phyloP scores from a whole-genome alignment of 768 basidiomycete species.

The Polyporus arcularius region DNA sequence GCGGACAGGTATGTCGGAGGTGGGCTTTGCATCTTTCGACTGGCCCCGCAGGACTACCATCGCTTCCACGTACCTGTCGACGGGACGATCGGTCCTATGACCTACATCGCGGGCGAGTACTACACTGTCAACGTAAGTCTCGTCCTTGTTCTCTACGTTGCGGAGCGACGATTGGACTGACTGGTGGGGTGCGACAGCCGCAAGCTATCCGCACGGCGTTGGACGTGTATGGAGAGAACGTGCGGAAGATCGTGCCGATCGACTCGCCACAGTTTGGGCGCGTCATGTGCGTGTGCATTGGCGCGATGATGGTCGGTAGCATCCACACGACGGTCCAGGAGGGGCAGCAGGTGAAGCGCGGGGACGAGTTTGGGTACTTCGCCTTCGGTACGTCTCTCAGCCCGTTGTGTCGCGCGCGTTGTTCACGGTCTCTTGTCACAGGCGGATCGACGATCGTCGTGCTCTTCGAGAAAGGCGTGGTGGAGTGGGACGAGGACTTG shows the following conservation, averaged over 20 bases:
- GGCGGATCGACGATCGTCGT: constrained; percentile 92
- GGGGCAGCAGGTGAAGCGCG: constrained; percentile 76
- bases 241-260: constrained; percentile 88
- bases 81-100: constrained; percentile 81
- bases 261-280: constrained; percentile 87
- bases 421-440: constrained; percentile 26
- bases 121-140: constrained; percentile 87
- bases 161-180: background rate
- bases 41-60: constrained; percentile 96
- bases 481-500: constrained; percentile 93
- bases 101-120: constrained; percentile 85
- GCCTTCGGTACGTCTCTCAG: constrained; percentile 72
- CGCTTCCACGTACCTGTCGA: constrained; percentile 90
- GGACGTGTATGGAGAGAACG: constrained; percentile 95
- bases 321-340: constrained; percentile 87
- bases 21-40: constrained; percentile 83
- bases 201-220: constrained; percentile 90
- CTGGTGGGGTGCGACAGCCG: constrained; percentile 48
- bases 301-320: constrained; percentile 95
- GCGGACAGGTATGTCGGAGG: constrained; percentile 77
- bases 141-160: background rate
- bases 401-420: background rate
- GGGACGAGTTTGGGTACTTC: constrained; percentile 93
- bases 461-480: constrained; percentile 80
- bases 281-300: constrained; percentile 90